Evolutionary conservation across 257 asterid species (phyloP).

Genomic region (Handroanthus guayacan): DNA sequence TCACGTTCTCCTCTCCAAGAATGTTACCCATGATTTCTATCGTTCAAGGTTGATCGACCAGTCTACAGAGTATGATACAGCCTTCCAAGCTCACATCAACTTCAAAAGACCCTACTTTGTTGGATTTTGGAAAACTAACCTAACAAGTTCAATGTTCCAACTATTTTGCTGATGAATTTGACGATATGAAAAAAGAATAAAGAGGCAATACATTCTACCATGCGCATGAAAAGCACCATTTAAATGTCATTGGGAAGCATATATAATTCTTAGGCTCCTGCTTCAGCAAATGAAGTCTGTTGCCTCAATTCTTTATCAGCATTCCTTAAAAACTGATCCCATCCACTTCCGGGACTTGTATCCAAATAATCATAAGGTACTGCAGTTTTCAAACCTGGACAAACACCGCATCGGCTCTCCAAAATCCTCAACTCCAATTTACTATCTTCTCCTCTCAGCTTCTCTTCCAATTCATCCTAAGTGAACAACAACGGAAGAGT

Average conservation of each 20-base stretch:
- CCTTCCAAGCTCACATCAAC: slow-evolving; percentile 97
- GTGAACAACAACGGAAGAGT: slow-evolving; percentile 76
- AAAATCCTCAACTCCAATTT: slow-evolving; percentile 66
- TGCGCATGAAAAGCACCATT: slow-evolving; percentile 1
- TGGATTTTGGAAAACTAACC: neutral
- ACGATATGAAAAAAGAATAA: too few species aligned
- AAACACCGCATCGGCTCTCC: slow-evolving; percentile 68
- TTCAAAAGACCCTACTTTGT: slow-evolving; percentile 79
- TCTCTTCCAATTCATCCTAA: slow-evolving; percentile 85
- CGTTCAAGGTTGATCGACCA: slow-evolving; percentile 96
- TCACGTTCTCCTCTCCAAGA: slow-evolving; percentile 83
- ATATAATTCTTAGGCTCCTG: slow-evolving; percentile 53
- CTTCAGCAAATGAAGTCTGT: slow-evolving; percentile 47
- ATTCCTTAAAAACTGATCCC: slow-evolving; percentile 79
- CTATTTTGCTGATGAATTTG: neutral
- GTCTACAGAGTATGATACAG: slow-evolving; percentile 86
- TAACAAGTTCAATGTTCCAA: neutral
- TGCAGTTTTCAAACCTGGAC: slow-evolving; percentile 86
- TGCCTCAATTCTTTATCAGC: slow-evolving; percentile 61
- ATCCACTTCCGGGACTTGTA: slow-evolving; percentile 83
- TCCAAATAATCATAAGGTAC: slow-evolving; percentile 90
- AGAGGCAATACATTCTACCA: neutral
- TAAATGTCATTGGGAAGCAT: slow-evolving; percentile 5
- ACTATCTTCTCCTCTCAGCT: slow-evolving; percentile 37
- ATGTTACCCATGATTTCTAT: slow-evolving; percentile 88